Evolutionary conservation across 2,329 filamentous ascomycete species (phyloP).

Genomic region (Neonectria hederae): DNA sequence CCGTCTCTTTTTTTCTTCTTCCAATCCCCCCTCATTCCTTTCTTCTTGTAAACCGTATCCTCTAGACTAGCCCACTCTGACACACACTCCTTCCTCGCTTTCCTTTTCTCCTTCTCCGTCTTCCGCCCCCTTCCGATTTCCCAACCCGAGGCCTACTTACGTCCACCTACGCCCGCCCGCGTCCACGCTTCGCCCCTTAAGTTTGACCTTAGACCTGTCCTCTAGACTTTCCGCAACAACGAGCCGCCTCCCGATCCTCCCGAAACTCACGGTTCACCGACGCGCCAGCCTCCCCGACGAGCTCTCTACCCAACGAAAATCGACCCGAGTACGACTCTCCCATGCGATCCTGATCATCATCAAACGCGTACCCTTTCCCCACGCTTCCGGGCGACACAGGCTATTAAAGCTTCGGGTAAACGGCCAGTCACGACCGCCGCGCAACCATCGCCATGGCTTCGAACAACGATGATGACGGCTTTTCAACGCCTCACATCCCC

Average conservation of each 20-base stretch:
- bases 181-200: slow-evolving; percentile 30
- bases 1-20: slow-evolving; percentile 16
- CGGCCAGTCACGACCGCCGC: slow-evolving; percentile 26
- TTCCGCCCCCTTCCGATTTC: slow-evolving; percentile 20
- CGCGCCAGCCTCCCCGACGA: slow-evolving; percentile 26
- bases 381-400: slow-evolving; percentile 15
- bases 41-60: slow-evolving; percentile 21
- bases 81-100: slow-evolving; percentile 25
- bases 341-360: slow-evolving; percentile 15
- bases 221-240: slow-evolving; percentile 36
- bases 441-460: slow-evolving; percentile 48
- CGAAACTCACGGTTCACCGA: slow-evolving; percentile 35
- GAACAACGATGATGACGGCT: slow-evolving; percentile 51
- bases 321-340: slow-evolving; percentile 5
- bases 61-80: slow-evolving; percentile 6
- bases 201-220: slow-evolving; percentile 28
- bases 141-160: slow-evolving; percentile 8
- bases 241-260: slow-evolving; percentile 40
- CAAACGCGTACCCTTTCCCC: slow-evolving; percentile 19
- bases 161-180: slow-evolving; percentile 20
- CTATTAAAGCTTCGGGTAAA: slow-evolving; percentile 26
- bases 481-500: slow-evolving; percentile 53
- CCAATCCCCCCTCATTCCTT: slow-evolving; percentile 29
- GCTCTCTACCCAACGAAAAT: slow-evolving; percentile 3
- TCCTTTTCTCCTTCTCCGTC: slow-evolving; percentile 14